Evolutionary conservation across 192 early-diverging fungal species (phyloP).

Genomic region (Coemansia sp.): DNA sequence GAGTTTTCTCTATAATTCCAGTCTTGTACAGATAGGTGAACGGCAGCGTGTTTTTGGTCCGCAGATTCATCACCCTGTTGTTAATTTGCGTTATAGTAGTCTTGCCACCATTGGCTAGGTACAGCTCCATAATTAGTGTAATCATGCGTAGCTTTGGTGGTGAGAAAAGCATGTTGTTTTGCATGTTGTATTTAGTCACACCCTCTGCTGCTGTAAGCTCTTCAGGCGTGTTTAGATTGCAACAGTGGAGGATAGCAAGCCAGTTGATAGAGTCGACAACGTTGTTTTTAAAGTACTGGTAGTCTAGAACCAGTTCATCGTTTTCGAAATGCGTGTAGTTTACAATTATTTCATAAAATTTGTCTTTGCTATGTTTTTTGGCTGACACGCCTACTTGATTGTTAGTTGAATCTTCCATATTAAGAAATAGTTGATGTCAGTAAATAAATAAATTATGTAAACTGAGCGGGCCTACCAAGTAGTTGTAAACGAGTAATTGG

Average conservation of each 20-base stretch:
- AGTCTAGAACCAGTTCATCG: not conserved
- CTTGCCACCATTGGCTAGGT: not conserved
- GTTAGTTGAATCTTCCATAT: not conserved
- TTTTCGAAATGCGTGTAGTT: not conserved
- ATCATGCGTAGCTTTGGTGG: slow-evolving; percentile 3
- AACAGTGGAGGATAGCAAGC: not conserved
- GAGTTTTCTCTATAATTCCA: not conserved
- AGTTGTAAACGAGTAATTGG: no score
- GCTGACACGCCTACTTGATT: not conserved
- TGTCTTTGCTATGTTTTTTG: not conserved
- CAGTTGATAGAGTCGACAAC: slow-evolving; percentile 6
- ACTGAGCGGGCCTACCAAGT: not conserved
- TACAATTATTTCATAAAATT: not conserved
- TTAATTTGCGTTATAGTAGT: slow-evolving; percentile 4
- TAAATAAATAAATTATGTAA: not conserved
- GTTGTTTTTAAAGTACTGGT: slow-evolving; percentile 7
- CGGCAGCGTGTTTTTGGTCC: slow-evolving; percentile 7
- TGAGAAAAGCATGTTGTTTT: not conserved
- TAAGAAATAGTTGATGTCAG: not conserved
- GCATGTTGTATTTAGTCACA: not conserved
- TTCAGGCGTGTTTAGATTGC: not conserved
- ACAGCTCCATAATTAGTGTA: not conserved
- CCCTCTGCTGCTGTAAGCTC: not conserved
- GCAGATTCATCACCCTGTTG: slow-evolving; percentile 5
- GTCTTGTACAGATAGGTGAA: slow-evolving; percentile 4